These are phyloP conservation scores for Helianthus tuberosus DNA, from an alignment of 129 eudicot genomes.

Conservation along the genomic window DNA sequence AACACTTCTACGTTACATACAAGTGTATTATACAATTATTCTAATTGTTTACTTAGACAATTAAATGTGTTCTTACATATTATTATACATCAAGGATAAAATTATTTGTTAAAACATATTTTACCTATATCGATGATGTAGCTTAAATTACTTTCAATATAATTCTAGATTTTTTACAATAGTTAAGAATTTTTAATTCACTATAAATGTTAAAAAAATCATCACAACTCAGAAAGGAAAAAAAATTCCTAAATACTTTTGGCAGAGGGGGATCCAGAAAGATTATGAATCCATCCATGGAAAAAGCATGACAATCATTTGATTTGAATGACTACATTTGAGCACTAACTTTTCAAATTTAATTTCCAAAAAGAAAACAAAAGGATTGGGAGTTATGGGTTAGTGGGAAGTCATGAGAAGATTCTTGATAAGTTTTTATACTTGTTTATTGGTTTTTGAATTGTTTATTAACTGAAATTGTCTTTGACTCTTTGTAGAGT, in stretches of 20 bases:
- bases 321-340: constrained; percentile 37
- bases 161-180: not conserved
- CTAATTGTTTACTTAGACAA: too few relatives aligned
- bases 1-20: too few relatives aligned
- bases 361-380: constrained; percentile 12
- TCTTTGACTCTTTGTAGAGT: constrained; percentile 9
- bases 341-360: constrained; percentile 33
- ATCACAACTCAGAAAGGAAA: constrained; percentile 10
- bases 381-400: constrained; percentile 30
- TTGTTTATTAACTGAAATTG: constrained; percentile 10
- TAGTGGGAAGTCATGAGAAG: constrained; percentile 48
- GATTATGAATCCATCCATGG: constrained; percentile 42
- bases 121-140: not conserved
- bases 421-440: constrained; percentile 28
- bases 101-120: not conserved
- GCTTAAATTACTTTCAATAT: not conserved
- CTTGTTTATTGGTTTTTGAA: constrained; percentile 4
- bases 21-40: too few relatives aligned
- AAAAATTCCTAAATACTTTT: constrained; percentile 18
- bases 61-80: too few relatives aligned
- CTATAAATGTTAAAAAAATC: not conserved
- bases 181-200: not conserved
- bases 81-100: not conserved
- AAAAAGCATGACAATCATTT: constrained; percentile 62
- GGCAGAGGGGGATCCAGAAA: constrained; percentile 29